Evolutionary conservation across 1,139 yeast species (phyloP).

Genomic region (Chernovozyma aurita): DNA sequence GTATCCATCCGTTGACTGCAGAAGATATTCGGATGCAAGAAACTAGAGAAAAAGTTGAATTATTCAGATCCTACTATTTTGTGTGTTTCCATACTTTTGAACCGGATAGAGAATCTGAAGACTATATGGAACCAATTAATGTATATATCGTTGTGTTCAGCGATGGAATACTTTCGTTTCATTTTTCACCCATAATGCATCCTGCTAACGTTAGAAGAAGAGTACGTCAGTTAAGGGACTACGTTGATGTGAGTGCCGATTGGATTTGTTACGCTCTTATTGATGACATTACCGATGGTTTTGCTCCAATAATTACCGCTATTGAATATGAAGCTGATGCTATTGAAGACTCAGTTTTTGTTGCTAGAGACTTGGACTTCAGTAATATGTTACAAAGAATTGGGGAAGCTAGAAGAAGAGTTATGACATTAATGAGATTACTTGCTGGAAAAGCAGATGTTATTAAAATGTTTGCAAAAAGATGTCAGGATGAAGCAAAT

Average conservation of each 20-base stretch:
- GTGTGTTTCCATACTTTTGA: constrained; percentile 83
- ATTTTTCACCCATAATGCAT: constrained; percentile 76
- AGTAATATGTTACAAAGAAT: constrained; percentile 71
- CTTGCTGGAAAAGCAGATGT: constrained; percentile 96
- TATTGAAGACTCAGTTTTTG: constrained; percentile 69
- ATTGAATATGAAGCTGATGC: constrained; percentile 90
- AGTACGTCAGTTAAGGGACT: constrained; percentile 84
- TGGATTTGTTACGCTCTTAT: constrained; percentile 93
- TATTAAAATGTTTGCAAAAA: constrained; percentile 92
- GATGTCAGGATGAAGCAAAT: constrained; percentile 70
- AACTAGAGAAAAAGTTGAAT: constrained; percentile 79
- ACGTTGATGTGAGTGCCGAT: constrained; percentile 82
- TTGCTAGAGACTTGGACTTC: constrained; percentile 48
- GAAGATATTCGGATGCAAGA: constrained; percentile 85
- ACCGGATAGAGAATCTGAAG: constrained; percentile 71
- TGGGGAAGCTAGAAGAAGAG: constrained; percentile 85
- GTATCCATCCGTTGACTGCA: constrained; percentile 81
- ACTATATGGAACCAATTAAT: constrained; percentile 80
- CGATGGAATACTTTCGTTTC: constrained; percentile 81
- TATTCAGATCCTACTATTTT: constrained; percentile 70
- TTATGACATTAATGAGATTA: constrained; percentile 88
- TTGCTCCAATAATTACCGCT: constrained; percentile 84
- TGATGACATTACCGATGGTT: constrained; percentile 91
- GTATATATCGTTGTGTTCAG: constrained; percentile 85
- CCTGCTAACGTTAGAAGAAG: constrained; percentile 88